Evolutionary conservation across 192 early-diverging fungal genomes (phyloP), one percentile per base, ranked within the genome.

Genomic region (Funneliformis mosseae): DNA sequence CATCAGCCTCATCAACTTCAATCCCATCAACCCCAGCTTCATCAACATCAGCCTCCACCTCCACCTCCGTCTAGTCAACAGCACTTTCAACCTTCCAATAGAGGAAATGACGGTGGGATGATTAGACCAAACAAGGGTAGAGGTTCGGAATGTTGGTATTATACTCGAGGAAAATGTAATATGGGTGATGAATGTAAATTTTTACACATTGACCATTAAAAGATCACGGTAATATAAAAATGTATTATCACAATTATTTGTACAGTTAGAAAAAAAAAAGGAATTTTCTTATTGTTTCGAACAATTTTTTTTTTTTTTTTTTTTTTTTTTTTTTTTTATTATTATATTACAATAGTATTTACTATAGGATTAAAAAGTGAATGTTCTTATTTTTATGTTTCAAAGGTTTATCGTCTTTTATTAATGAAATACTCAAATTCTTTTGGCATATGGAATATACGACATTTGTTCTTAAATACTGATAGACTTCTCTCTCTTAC

Each of bases 391-490:
- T 28, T 28, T 66, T 21, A 28, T 28, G 3, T 28, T 66, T 28
- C 11, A 28, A 28, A 28, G n/a, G 33, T 66, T 69, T 60, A 76
- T 61, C 74, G n/a, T 61, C 21, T 59, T 61, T 38, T 76, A 76
- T 76, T 62, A 77, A 66, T 77, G 46, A 77, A 66, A 16, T 77
- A 43, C 60, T 83, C 82, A 76, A 89, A 87, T 76, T 91, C 87
- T 62, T 80, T 77, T 25, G 88, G 86, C 42, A 89, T 78, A 68
- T 83, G 88, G 81, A 92, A 91, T 14, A 91, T 83, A 63, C 87
- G 88, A 78, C 94, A 95, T 77, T 91, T 90, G 43, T 87, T 86
- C 71, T 85, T 89, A 79, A 95, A 92, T 23, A 93, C 91, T 81
- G 89, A 88, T 62, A 94, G 72, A 38, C 89, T 90, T 39, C 93